Conservation (phyloP, 2,329 filamentous ascomycete species). For the Aspergillus fischeri region DNA sequence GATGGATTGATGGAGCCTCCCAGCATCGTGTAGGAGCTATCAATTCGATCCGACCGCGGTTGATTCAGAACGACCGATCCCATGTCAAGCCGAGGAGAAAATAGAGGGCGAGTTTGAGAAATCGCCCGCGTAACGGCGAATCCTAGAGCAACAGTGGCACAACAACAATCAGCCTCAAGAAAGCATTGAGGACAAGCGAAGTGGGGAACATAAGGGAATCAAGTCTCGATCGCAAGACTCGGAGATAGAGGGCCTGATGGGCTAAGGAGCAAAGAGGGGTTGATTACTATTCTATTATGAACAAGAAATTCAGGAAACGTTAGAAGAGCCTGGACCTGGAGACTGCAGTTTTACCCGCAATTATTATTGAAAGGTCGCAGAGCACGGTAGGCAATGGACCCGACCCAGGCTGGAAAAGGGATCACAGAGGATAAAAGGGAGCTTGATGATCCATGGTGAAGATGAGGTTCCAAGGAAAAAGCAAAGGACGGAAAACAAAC, state of each 20-base stretch:
- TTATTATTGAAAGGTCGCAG: not conserved
- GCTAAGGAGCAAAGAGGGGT: slow-evolving; percentile 5
- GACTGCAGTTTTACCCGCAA: not conserved
- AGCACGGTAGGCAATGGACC: slow-evolving; percentile 6
- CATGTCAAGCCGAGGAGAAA: slow-evolving; percentile 47
- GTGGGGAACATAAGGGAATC: not conserved
- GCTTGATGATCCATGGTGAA: slow-evolving; percentile 9
- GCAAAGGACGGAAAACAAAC: not conserved
- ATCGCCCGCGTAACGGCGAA: slow-evolving; percentile 3
- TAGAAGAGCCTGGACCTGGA: slow-evolving; percentile 4
- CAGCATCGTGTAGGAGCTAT: slow-evolving; percentile 68
- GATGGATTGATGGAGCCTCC: slow-evolving; percentile 41
- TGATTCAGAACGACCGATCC: slow-evolving; percentile 62
- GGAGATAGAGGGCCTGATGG: slow-evolving; percentile 2
- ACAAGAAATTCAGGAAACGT: slow-evolving; percentile 1
- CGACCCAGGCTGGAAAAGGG: slow-evolving; percentile 11
- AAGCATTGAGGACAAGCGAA: not conserved
- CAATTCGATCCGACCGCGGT: slow-evolving; percentile 67
- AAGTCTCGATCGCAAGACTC: not conserved
- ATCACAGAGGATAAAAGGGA: slow-evolving; percentile 13
- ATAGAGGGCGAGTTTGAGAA: slow-evolving; percentile 1
- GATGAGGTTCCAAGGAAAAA: not conserved
- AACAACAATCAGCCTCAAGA: slow-evolving; percentile 11
- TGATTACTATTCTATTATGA: slow-evolving; percentile 12
- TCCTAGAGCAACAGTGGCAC: slow-evolving; percentile 7